These are phyloP conservation scores for Corinectria fuckeliana DNA, from an alignment of 2,329 filamentous ascomycete genomes.

Conservation along the genomic window DNA sequence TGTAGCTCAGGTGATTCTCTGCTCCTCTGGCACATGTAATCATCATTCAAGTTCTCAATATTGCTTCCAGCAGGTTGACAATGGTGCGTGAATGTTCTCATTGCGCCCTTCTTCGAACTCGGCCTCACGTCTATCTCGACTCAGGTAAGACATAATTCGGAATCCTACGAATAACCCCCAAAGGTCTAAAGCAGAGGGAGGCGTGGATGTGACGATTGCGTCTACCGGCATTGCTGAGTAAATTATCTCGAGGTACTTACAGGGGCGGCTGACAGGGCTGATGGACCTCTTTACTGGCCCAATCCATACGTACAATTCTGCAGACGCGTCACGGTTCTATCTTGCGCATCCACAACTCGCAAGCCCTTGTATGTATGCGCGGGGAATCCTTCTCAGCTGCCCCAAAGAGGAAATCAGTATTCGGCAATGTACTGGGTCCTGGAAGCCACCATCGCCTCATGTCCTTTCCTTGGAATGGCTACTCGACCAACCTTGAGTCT, in stretches of 20 bases:
- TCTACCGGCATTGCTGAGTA: not conserved
- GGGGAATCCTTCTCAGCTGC: not conserved
- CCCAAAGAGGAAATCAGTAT: conserved; percentile 3
- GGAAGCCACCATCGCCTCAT: not conserved
- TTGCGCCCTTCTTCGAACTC: not conserved
- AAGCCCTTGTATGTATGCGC: conserved; percentile 3
- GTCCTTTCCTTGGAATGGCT: not conserved
- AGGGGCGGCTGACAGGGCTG: not conserved
- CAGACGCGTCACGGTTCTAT: conserved; percentile 1
- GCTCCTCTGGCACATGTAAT: not conserved
- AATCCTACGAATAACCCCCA: not conserved
- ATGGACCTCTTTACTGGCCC: not conserved
- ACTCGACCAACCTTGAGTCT: no score
- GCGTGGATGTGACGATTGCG: not conserved
- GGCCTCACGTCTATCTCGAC: not conserved
- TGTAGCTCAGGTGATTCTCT: not conserved
- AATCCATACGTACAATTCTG: not conserved
- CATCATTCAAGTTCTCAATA: not conserved
- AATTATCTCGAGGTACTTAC: not conserved
- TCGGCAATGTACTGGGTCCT: not conserved
- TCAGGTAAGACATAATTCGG: not conserved
- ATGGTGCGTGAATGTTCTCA: not conserved
- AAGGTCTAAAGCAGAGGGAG: not conserved
- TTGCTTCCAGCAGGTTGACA: not conserved
- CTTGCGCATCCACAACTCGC: not conserved